Base-by-base conservation (phyloP, 108 stramenopile genomes). In the Discostella pseudostelligera region DNA sequence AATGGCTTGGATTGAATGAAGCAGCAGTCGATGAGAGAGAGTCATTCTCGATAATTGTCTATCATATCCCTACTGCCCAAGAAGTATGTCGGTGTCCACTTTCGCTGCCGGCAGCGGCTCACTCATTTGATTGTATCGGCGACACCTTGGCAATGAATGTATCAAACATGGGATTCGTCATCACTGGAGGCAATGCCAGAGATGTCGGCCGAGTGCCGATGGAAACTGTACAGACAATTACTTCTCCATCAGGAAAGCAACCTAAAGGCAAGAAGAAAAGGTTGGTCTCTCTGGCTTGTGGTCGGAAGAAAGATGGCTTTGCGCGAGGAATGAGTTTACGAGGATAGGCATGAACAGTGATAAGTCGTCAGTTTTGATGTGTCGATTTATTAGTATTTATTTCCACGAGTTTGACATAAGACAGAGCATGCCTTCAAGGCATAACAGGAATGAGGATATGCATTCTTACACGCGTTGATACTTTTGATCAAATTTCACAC, bases 321-420 rank as follows among this genome's bases (percentile, higher is more conserved):
- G 72, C 72, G 5, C 59, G 72, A 54, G 72, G 72, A 8, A 65
- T 66, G 72, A 74, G 72, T 43, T 36, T 66, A 65, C 65, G 72
- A 32, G 72, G 72, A 10, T 73, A 58, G 35, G n/a, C n/a, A n/a
- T n/a, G n/a, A n/a, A n/a, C n/a, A n/a, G n/a, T n/a, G n/a, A n/a
- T n/a, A n/a, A n/a, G n/a, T n/a, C n/a, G n/a, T n/a, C n/a, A n/a
- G n/a, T n/a, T n/a, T n/a, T n/a, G n/a, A n/a, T n/a, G n/a, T n/a
- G n/a, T n/a, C n/a, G n/a, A n/a, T n/a, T n/a, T n/a, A n/a, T n/a
- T n/a, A n/a, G n/a, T n/a, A n/a, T n/a, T n/a, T n/a, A n/a, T n/a
- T n/a, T n/a, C n/a, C n/a, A n/a, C n/a, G n/a, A n/a, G n/a, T n/a
- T n/a, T n/a, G n/a, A n/a, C n/a, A n/a, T n/a, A n/a, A n/a, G n/a